A percentile compares a stretch with the other conserved stretches of the same genome.
These are phyloP conservation scores for Aegilops longissima DNA, from an alignment of 176 grass and related monocot genomes.

Conservation along the genomic window DNA sequence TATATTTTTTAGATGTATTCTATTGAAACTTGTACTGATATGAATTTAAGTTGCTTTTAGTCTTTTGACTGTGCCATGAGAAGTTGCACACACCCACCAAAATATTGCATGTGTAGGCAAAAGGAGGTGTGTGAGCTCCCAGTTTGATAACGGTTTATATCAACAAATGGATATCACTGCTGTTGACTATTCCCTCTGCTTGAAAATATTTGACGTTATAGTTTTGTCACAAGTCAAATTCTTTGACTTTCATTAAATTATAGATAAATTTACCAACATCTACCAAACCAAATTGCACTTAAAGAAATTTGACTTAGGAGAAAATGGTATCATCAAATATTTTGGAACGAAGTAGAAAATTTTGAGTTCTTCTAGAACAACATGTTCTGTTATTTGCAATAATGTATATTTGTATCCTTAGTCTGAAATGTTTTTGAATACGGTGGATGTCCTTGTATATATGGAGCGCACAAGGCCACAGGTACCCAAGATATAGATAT, in stretches of 20 bases:
- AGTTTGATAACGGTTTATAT: background rate
- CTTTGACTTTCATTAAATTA: background rate
- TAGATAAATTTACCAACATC: background rate
- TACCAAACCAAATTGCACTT: background rate
- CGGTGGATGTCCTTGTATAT: background rate
- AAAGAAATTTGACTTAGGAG: background rate
- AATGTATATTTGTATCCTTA: background rate
- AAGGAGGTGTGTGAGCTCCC: background rate
- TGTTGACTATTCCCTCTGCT: background rate
- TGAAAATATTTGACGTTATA: background rate
- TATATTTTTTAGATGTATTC: background rate
- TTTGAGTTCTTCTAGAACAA: background rate
- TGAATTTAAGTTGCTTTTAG: conserved; percentile 9
- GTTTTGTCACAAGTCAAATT: background rate
- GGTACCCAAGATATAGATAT: background rate
- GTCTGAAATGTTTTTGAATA: background rate
- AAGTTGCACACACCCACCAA: background rate
- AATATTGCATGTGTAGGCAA: background rate
- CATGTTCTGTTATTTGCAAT: background rate
- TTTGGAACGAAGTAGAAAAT: background rate
- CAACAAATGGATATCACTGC: background rate
- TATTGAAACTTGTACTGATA: background rate
- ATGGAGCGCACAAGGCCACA: background rate
- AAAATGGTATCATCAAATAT: background rate
- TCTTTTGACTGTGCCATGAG: background rate